Evolutionary conservation across 140 eudicot species (phyloP), one percentile per base, ranked within the genome.

Genomic region (Senecio squalidus): DNA sequence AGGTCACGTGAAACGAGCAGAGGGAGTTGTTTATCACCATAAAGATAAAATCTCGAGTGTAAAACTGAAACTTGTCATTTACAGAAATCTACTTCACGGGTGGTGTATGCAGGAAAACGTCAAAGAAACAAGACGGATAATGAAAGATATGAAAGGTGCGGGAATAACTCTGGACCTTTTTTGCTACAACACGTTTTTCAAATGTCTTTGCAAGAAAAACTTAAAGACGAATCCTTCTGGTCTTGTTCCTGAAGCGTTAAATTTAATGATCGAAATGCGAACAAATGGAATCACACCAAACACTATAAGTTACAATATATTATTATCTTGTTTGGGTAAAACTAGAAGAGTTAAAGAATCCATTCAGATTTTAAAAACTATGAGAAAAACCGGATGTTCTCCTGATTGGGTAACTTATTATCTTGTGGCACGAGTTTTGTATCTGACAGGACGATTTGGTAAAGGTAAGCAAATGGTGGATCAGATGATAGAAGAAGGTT

Each of bases 341-440:
- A 67, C 80, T n/a, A 61, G 88, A 71, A 80, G 94, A 54, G 88
- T 84, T 47, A 84, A 84, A 76, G 94, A 84, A 58, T 74, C 85
- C 21, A 45, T 84, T 14, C 73, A 66, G 29, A 68, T 73, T 69
- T 64, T 84, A 26, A 66, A 68, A 48, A 55, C 69, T 3, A 84
- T 84, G 94, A 77, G 70, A 14, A 76, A 72, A 40, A 38, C 82
- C 0, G 80, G 82, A 43, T 77, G 84, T 68, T 58, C 51, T 49
- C 84, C 78, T 52, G 94, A 84, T 66, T 84, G 94, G 88, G 62
- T 78, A n/a, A 80, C 66, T 55, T 84, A 84, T 64, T 80, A 74
- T 69, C 84, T 84, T 41, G 82, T 80, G 47, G 79, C 76, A 0
- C 60, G 88, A 46, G 94, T 84, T 63, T 70, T 51, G 51, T 84